Conservation (phyloP, 2,329 filamentous ascomycete species). For the Coleophoma eucalyptorum region DNA sequence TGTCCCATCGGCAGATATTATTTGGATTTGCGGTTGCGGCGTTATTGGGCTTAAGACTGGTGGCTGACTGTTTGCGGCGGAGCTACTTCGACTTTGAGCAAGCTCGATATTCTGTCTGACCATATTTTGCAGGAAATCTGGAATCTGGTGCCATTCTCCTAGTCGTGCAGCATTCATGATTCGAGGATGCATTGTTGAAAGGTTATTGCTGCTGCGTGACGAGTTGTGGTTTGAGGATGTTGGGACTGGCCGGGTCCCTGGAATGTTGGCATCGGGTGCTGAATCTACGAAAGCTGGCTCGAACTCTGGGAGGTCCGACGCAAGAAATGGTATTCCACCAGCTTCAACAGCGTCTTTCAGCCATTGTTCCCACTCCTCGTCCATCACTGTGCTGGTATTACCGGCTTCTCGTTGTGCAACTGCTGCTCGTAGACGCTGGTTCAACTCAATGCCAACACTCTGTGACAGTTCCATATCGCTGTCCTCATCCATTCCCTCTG, state of each 20-base stretch:
- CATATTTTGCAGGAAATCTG: constrained; percentile 49
- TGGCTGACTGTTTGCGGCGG: not conserved
- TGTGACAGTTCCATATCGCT: constrained; percentile 39
- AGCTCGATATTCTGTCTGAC: constrained; percentile 34
- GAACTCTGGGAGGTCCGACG: constrained; percentile 21
- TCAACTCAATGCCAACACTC: constrained; percentile 59
- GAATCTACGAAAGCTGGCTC: constrained; percentile 7
- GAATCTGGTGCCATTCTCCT: constrained; percentile 55
- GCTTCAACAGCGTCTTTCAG: constrained; percentile 66
- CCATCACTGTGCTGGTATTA: constrained; percentile 53
- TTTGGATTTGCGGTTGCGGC: not conserved
- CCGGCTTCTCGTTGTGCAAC: constrained; percentile 61
- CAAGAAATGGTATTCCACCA: constrained; percentile 48
- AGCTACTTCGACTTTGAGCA: not conserved
- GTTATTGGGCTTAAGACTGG: not conserved
- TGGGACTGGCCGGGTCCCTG: constrained; percentile 30
- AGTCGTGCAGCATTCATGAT: constrained; percentile 52
- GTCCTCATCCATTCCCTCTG: constrained; percentile 23
- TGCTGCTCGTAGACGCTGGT: constrained; percentile 61
- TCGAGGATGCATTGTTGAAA: constrained; percentile 37
- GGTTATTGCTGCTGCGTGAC: constrained; percentile 17
- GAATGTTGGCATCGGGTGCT: constrained; percentile 23
- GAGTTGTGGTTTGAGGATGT: constrained; percentile 16
- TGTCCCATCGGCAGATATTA: not conserved
- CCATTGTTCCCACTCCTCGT: constrained; percentile 74